Conservation (phyloP, 345 rosid species). For the Barbarea vulgaris region DNA sequence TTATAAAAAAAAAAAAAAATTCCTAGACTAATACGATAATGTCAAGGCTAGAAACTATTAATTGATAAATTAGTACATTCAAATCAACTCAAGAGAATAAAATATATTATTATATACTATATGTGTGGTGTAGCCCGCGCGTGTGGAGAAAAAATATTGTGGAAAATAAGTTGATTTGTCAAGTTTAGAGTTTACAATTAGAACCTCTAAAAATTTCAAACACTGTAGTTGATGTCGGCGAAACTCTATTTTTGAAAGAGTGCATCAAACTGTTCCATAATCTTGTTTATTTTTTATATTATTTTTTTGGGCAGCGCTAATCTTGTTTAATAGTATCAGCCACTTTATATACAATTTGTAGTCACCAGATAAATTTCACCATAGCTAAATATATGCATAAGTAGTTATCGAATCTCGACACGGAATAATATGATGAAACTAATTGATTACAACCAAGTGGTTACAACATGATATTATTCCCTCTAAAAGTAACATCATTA, state of each 20-base stretch:
- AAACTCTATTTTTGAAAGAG: conserved; percentile 1
- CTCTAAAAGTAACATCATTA: background rate
- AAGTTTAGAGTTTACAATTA: background rate
- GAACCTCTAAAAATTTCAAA: conserved; percentile 3
- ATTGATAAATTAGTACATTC: conserved; percentile 2
- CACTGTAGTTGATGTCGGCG: conserved; percentile 22
- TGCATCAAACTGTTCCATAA: background rate
- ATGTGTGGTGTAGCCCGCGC: background rate
- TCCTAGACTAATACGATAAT: conserved; percentile 4
- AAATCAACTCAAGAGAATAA: conserved; percentile 1
- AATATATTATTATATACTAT: background rate
- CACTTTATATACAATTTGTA: background rate
- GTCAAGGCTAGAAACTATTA: conserved; percentile 15
- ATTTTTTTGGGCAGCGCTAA: background rate
- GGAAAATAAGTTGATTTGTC: conserved; percentile 21
- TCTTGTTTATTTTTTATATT: background rate
- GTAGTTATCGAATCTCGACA: background rate
- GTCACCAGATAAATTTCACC: background rate
- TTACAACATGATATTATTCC: background rate
- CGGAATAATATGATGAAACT: background rate
- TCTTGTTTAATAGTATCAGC: background rate
- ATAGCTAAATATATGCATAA: background rate
- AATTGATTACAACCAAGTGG: background rate
- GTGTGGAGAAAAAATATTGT: background rate
- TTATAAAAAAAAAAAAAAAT: too few relatives aligned